Evolutionary conservation across 2,329 filamentous ascomycete genomes (phyloP).

Genomic region (Lojkania enalia): DNA sequence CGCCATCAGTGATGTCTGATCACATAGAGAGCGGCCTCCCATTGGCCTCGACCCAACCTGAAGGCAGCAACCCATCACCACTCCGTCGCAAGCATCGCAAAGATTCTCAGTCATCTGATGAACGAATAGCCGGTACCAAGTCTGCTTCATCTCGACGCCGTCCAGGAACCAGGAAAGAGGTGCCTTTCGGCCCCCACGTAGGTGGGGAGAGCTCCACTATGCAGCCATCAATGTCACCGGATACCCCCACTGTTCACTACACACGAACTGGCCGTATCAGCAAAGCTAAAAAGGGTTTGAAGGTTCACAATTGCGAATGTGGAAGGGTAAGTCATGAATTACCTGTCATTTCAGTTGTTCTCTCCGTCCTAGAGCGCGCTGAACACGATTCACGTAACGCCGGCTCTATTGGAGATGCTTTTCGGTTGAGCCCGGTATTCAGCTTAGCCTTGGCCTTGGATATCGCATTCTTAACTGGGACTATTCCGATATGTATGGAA

Average conservation of each 20-base stretch:
- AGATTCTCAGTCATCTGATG: slow-evolving; percentile 34
- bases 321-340: slow-evolving; percentile 47
- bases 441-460: slow-evolving; percentile 8
- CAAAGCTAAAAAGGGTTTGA: slow-evolving; percentile 53
- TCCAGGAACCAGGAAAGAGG: slow-evolving; percentile 27
- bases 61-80: slow-evolving; percentile 22
- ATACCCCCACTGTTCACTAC: slow-evolving; percentile 41
- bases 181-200: slow-evolving; percentile 27
- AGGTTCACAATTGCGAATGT: slow-evolving; percentile 53
- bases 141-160: slow-evolving; percentile 31
- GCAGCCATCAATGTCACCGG: slow-evolving; percentile 37
- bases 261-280: slow-evolving; percentile 53
- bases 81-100: slow-evolving; percentile 24
- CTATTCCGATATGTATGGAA: not conserved
- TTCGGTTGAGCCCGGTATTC: slow-evolving; percentile 2
- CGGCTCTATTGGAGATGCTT: slow-evolving; percentile 2
- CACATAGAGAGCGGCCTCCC: slow-evolving; percentile 36
- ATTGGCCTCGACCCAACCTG: slow-evolving; percentile 30
- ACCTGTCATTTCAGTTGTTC: not conserved
- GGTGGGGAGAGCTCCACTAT: slow-evolving; percentile 33
- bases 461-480: not conserved
- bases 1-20: slow-evolving; percentile 37
- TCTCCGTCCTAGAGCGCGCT: slow-evolving; percentile 6
- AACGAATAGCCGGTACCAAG: slow-evolving; percentile 25
- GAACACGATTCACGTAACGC: slow-evolving; percentile 7